Percentiles rank a stretch among this genome's conserved stretches.
Conservation (phyloP, 2,329 filamentous ascomycete species). For the Aspergillus brunneoviolaceus region DNA sequence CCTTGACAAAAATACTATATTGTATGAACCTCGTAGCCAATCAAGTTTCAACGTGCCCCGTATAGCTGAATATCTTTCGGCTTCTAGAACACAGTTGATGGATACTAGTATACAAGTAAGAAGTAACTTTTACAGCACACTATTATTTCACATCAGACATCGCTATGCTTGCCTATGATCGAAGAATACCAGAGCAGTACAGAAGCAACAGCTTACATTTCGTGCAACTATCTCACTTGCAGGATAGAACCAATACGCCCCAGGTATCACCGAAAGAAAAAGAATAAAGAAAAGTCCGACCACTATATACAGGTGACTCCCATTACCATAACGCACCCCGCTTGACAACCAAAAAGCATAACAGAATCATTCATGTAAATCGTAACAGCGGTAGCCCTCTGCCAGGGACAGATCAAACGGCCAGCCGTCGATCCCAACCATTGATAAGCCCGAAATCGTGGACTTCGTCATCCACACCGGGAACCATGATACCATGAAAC, state of each 20-base stretch:
- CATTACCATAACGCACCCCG: background rate
- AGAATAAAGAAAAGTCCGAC: background rate
- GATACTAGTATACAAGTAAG: no score
- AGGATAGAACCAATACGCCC: background rate
- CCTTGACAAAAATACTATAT: no score
- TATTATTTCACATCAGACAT: no score
- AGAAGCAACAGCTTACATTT: background rate
- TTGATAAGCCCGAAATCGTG: constrained; percentile 33
- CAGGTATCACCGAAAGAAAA: constrained; percentile 10
- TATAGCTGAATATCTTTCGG: no score
- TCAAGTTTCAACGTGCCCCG: no score
- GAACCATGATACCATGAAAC: constrained; percentile 40
- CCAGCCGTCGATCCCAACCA: constrained; percentile 38
- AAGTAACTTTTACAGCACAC: no score
- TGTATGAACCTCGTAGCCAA: no score
- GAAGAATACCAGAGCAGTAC: background rate
- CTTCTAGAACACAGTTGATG: no score
- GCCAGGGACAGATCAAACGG: constrained; percentile 21
- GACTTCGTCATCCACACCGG: constrained; percentile 33
- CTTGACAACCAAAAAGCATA: background rate
- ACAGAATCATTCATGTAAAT: background rate
- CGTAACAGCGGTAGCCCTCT: background rate
- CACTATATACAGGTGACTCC: background rate
- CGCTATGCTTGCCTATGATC: background rate
- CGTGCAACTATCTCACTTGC: background rate